Evolutionary conservation across 768 basidiomycete species (phyloP), one percentile per base, ranked within the genome.

Genomic region (Russula sp.): DNA sequence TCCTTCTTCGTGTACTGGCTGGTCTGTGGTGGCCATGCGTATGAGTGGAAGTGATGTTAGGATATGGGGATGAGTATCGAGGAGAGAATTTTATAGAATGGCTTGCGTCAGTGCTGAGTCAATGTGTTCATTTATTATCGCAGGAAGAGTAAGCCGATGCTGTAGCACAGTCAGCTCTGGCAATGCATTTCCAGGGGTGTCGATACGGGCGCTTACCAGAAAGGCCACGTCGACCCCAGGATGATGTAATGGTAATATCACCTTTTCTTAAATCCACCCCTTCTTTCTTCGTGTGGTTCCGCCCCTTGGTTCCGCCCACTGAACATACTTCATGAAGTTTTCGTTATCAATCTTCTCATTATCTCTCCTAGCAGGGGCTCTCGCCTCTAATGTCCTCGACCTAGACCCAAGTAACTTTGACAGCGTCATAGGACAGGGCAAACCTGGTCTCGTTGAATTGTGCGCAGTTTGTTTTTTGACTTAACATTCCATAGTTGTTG

Each of bases 391-490:
- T 71, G 94, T 97, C 57, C 65, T 94, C 50, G 92, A 94, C 9
- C 85, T 96, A 52, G 82, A 73, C 52, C 80, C 89, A 0, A 79
- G 80, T 66, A 91, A 88, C 76, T 97, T 94, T 72, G 88, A 93
- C 73, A 69, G 77, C 32, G 73, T 86, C 61, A 77, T 96, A 71
- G 94, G 93, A 56, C 76, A 88, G 62, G 91, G 88, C 60, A 90
- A 84, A 71, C 88, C 91, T 61, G 92, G 87, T 70, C 80, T 94
- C 38, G 91, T 96, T 28, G 93, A 95, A 77, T 95, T 96, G 92
- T 94, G 71, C 75, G 93, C 82, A 13, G 28, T 61, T 26, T 69
- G 13, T 51, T 10, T n/a, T 46, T 4, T 34, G 24, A 36, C 8
- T 48, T 30, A 6, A 5, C 46, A n/a, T 11, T 13, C n/a, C 14